phyloP scores from a whole-genome alignment of 1,284 basidiomycete species.

The Acaromyces ingoldii region DNA sequence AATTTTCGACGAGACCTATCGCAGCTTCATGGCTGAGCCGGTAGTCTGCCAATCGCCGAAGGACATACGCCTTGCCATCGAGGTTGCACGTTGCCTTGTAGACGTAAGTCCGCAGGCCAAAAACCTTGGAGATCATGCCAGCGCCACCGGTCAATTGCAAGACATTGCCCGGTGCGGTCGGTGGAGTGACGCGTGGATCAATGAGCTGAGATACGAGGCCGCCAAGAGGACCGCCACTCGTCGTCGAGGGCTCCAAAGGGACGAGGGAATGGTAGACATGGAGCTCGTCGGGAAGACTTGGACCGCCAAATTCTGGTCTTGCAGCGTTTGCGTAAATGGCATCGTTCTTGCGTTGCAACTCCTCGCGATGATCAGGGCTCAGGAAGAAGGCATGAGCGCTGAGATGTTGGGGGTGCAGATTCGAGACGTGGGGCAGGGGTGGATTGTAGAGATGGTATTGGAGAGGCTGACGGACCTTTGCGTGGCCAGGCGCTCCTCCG shows the following conservation, averaged over 20 bases:
- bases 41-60: conserved; percentile 84
- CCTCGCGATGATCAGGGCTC: conserved; percentile 70
- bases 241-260: conserved; percentile 61
- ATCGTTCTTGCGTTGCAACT: conserved; percentile 75
- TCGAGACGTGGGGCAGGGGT: conserved; percentile 58
- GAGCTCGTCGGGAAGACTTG: conserved; percentile 74
- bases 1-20: conserved; percentile 76
- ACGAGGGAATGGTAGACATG: conserved; percentile 86
- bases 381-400: conserved; percentile 60
- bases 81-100: conserved; percentile 75
- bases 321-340: conserved; percentile 58
- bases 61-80: conserved; percentile 72
- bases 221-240: conserved; percentile 18
- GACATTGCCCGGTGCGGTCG: conserved; percentile 22
- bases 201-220: conserved; percentile 16
- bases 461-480: conserved; percentile 55
- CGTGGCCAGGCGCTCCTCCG: neutral
- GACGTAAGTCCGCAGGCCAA: conserved; percentile 63
- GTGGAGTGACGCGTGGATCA: conserved; percentile 29
- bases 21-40: conserved; percentile 66
- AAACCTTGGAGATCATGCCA: conserved; percentile 54
- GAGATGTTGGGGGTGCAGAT: conserved; percentile 54
- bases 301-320: conserved; percentile 51
- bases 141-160: conserved; percentile 29
- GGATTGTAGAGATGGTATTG: conserved; percentile 86